phyloP scores from a whole-genome alignment of 208 protist genomes.

The Acanthamoeba sp. region DNA sequence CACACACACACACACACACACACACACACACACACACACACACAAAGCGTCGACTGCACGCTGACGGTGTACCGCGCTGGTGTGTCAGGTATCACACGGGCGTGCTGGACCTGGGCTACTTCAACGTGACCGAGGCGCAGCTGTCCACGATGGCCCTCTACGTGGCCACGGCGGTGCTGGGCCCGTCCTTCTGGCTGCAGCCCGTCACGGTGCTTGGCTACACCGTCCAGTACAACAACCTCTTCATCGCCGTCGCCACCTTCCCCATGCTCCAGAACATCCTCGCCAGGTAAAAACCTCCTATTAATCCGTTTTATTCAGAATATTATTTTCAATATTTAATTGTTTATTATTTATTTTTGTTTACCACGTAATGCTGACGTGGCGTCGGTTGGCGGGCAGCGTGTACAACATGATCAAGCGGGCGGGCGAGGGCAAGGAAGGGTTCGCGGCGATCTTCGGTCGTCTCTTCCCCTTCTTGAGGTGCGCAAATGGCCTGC shows the following conservation, averaged over 20 bases:
- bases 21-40: too few species aligned
- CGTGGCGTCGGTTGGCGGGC: neutral
- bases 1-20: too few species aligned
- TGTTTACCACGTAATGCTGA: neutral
- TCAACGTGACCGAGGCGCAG: constrained; percentile 55
- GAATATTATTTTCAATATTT: too few species aligned
- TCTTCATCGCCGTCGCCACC: constrained; percentile 13
- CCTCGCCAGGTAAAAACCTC: neutral
- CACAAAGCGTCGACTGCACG: too few species aligned
- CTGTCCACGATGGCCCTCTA: constrained; percentile 21
- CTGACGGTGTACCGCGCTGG: too few species aligned
- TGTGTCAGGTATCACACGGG: constrained; percentile 7
- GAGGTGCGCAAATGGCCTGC: neutral
- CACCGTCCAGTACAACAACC: constrained; percentile 1
- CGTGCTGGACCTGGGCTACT: constrained; percentile 4
- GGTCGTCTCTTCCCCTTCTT: constrained; percentile 27
- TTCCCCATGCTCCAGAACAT: constrained; percentile 35
- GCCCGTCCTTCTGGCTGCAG: neutral
- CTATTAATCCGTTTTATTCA: neutral
- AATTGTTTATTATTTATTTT: too few species aligned
- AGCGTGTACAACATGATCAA: constrained; percentile 52
- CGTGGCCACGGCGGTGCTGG: constrained; percentile 2
- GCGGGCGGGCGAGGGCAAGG: neutral
- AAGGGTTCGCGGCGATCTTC: neutral
- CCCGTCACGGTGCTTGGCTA: neutral